Evolutionary conservation across 495 filamentous ascomycete genomes (phyloP), one percentile per base, ranked within the genome.

Genomic region (Penicillium silybi): DNA sequence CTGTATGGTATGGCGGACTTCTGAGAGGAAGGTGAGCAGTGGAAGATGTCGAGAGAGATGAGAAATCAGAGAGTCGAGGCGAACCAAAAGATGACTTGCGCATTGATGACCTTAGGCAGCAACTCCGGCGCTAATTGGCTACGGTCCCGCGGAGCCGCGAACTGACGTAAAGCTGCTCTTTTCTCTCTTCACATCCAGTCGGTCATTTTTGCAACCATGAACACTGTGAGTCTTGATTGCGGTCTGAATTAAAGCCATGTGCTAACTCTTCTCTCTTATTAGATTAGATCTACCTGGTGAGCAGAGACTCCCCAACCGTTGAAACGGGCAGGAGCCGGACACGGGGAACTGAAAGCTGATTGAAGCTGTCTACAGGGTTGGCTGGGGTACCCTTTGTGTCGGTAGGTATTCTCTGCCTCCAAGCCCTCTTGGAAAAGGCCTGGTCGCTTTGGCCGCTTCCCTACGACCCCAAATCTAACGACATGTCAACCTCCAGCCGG

Each of bases 331-430:
- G 39, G 11, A 39, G 37, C 35, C 5, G 13, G 17, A 44, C 9
- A 20, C 29, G 41, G 35, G n/a, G n/a, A n/a, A 44, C 25, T 25
- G 40, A n/a, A 50, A 43, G 54, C 67, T 73, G 54, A 73, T 57
- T 17, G 9, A 43, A 25, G 41, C 23, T 41, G 32, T 18, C 17
- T n/a, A 62, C 54, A 92, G 88, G 88, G 53, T 85, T 60, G 92
- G 92, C 58, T 96, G 88, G 92, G 91, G 87, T 46, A 70, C 85
- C 53, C 85, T 97, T 48, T 89, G 88, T 57, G 70, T 89, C 61
- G 88, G 88, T 90, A 78, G 53, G 62, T 56, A 41, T 16, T 15
- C 11, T 38, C 6, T 44, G 1, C 32, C 48, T 16, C 20, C 4
- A 16, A 15, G 11, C 4, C 11, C 1, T 32, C 4, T 32, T 10